phyloP scores from a whole-genome alignment of 108 stramenopile species.

The Cyclostephanos invisitatus region DNA sequence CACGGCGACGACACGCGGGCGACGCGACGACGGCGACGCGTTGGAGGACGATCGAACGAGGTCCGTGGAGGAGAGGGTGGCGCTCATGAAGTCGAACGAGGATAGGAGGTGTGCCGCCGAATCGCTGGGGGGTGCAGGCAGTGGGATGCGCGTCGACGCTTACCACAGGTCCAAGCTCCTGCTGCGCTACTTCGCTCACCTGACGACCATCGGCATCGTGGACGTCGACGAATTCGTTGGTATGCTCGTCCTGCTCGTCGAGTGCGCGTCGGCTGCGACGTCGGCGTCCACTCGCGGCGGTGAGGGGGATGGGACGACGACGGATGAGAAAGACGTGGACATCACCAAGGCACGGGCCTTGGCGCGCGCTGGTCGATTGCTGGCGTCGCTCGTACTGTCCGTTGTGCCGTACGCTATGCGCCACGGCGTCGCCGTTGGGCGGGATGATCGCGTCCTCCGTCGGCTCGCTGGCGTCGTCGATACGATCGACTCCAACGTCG shows the following conservation, averaged over 20 bases:
- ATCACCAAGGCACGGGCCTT: slow-evolving; percentile 12
- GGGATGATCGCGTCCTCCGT: slow-evolving; percentile 10
- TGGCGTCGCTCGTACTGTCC: slow-evolving; percentile 62
- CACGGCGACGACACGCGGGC: background rate
- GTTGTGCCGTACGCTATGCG: slow-evolving; percentile 63
- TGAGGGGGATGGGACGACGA: background rate
- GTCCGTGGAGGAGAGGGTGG: slow-evolving; percentile 13
- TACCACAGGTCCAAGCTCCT: slow-evolving; percentile 59
- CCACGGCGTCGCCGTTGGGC: slow-evolving; percentile 29
- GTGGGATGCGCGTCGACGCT: slow-evolving; percentile 45
- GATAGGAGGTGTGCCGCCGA: slow-evolving; percentile 30
- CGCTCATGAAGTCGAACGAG: slow-evolving; percentile 21
- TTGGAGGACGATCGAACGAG: background rate
- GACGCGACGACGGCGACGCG: background rate
- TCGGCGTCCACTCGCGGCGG: background rate
- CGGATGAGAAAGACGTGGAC: background rate
- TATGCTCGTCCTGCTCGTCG: slow-evolving; percentile 44
- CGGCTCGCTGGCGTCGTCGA: slow-evolving; percentile 38
- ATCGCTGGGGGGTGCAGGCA: slow-evolving; percentile 32
- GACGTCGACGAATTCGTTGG: slow-evolving; percentile 31
- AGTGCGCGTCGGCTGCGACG: slow-evolving; percentile 45
- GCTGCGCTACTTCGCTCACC: slow-evolving; percentile 71
- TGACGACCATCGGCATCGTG: slow-evolving; percentile 64
- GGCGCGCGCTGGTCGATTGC: slow-evolving; percentile 27
- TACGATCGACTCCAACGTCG: slow-evolving; percentile 31